Conservation (phyloP, 192 early-diverging fungal genomes). For the Oehlia diaphana region DNA sequence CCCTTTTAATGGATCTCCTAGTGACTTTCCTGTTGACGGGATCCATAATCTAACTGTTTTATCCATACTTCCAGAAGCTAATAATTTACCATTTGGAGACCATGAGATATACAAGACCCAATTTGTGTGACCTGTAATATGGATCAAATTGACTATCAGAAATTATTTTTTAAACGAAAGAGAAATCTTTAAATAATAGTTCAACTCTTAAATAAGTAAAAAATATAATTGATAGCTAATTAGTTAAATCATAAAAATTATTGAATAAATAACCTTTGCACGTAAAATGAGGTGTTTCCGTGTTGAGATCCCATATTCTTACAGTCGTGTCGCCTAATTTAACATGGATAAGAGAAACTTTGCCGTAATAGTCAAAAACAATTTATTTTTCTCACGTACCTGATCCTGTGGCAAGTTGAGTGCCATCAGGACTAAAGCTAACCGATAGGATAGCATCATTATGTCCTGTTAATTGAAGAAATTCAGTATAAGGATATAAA, state of each 20-base stretch:
- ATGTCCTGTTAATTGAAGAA: constrained; percentile 57
- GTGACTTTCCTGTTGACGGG: constrained; percentile 75
- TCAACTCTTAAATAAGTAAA: too few species aligned
- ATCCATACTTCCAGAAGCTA: constrained; percentile 97
- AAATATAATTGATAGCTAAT: too few species aligned
- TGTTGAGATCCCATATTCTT: constrained; percentile 95
- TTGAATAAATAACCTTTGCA: constrained; percentile 49
- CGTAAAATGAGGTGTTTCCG: constrained; percentile 89
- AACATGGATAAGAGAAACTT: not conserved
- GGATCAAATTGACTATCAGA: not conserved
- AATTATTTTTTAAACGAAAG: not conserved
- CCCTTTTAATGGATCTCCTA: constrained; percentile 77
- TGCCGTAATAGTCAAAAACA: not conserved
- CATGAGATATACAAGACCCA: constrained; percentile 94
- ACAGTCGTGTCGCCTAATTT: constrained; percentile 83
- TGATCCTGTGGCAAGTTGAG: constrained; percentile 91
- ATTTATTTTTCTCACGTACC: constrained; percentile 36
- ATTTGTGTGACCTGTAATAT: constrained; percentile 71
- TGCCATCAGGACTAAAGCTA: constrained; percentile 88
- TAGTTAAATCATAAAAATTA: too few species aligned
- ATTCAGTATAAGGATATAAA: too few species aligned
- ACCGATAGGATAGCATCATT: constrained; percentile 92
- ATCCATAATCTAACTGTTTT: constrained; percentile 88
- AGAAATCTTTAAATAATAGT: too few species aligned
- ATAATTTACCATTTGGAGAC: constrained; percentile 82